Evolutionary conservation across 495 filamentous ascomycete species (phyloP), one percentile per base, ranked within the genome.

Genomic region (Penicillium mononematosum): DNA sequence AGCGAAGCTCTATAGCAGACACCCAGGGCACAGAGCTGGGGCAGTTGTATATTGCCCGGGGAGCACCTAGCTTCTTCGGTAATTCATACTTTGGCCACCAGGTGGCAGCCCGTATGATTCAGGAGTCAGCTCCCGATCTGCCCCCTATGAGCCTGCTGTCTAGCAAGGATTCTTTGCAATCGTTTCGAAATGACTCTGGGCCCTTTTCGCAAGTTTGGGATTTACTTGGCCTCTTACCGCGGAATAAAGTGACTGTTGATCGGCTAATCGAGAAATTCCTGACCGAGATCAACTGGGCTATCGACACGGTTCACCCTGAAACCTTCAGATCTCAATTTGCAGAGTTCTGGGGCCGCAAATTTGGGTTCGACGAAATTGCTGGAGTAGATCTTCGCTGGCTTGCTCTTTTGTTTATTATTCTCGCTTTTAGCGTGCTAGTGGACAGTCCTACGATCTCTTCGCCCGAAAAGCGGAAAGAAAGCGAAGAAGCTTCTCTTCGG

Each of bases 41-140:
- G 4, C 58, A 61, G 34, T n/a, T 61, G 9, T 61, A 61, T 24
- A 46, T 61, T 32, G 58, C 58, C 16, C 49, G 58, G 14, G 58
- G 58, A 34, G 58, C 58, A 11, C 58, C 58, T 1, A 57, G 47
- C 11, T 61, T 61, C 49, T 61, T 61, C 32, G 58, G 58, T 9
- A 61, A 61, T 32, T 61, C 58, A 14, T 61, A 61, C 47, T 61
- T 61, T 45, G 58, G 58, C 36, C 58, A 61, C 44, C 58, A 61
- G 48, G 58, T 61, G 42, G 53, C 58, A 20, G 58, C 58, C 1
- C 53, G 53, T 10, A 61, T 61, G 58, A 61, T 61, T 17, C 53
- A 61, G 44, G 58, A 61, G 22, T 61, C 58, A 19, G 58, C 58
- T 25, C 58, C 58, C 12, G 58, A 61, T 39, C 36, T 61, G 17